Percentiles rank a stretch among this genome's conserved stretches.
Conservation (phyloP, 2,329 filamentous ascomycete genomes). For the Sarocladium strictum region DNA sequence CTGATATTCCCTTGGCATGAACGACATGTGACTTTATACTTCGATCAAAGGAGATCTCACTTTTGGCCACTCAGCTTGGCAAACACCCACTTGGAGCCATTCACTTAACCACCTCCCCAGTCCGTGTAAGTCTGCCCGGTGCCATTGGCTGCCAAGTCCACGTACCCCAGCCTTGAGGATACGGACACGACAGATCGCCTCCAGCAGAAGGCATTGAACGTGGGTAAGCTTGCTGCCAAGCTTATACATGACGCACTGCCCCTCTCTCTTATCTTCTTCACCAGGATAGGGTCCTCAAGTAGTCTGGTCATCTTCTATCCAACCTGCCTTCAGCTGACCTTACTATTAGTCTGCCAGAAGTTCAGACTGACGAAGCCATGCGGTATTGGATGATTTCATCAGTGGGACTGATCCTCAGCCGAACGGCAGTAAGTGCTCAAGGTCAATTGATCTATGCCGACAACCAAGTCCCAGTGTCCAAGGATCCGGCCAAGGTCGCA, state of each 20-base stretch:
- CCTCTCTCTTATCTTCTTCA: constrained; percentile 1
- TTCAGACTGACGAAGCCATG: background rate
- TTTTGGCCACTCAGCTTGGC: background rate
- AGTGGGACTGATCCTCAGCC: background rate
- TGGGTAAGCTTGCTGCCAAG: constrained; percentile 2
- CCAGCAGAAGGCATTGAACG: background rate
- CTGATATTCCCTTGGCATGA: too few species aligned
- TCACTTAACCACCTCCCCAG: background rate
- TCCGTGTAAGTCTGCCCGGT: background rate
- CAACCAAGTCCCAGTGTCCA: constrained; percentile 19
- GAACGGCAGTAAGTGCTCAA: background rate
- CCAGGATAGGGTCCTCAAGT: too few species aligned
- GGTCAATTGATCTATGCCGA: constrained; percentile 19
- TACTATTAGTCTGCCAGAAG: too few species aligned
- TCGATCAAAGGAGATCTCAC: background rate
- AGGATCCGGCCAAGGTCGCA: constrained; percentile 18
- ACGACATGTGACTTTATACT: background rate
- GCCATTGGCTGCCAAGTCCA: background rate
- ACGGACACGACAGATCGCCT: background rate
- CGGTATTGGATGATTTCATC: background rate
- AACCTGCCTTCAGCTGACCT: too few species aligned
- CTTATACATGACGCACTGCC: background rate
- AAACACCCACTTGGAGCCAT: background rate
- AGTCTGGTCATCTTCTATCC: too few species aligned
- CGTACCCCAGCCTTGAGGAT: background rate